Base-by-base conservation (phyloP, 176 grass and related monocot genomes). In the Cenchrus purpureus region DNA sequence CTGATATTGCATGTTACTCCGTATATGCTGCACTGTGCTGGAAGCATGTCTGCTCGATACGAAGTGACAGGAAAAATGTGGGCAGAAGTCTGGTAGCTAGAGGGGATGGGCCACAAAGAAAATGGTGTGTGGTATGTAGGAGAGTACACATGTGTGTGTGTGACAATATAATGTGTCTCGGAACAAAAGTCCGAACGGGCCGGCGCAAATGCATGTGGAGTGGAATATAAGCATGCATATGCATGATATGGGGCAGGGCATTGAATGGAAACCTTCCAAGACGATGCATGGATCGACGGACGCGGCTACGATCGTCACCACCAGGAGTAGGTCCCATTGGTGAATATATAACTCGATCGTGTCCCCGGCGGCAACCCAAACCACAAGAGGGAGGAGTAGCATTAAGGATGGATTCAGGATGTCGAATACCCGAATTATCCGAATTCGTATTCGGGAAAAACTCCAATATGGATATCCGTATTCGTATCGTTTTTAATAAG, bases 231-330 rank as follows among this genome's bases (percentile, higher is more conserved):
- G 29, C 78, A 80, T 32, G 62, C 25, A 25, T 25, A 25, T 25
- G 25, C 25, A 25, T 25, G 25, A 25, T 25, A 25, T 25, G n/a
- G 0, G 12, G 40, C 20, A 29, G 19, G 10, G 40, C 53, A 74
- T 64, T 68, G 57, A 83, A 83, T 43, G 17, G 75, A 76, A 62
- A 70, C 76, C 82, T 22, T 85, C 77, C 87, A 62, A 81, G 71
- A 77, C 25, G 40, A 25, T 25, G 25, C 25, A 25, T 25, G 25
- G 67, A 69, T 65, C 37, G 37, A 45, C 40, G 58, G 20, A 20
- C 57, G 50, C 61, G 56, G 45, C 86, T 44, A 44, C 20, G 17
- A 56, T 19, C 16, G 4, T 11, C 14, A 17, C 4, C 53, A 56
- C 50, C 40, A 75, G 25, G 25, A 25, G 25, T 25, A 25, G 25